Conservation (phyloP, 345 rosid species). For the Pistacia vera region DNA sequence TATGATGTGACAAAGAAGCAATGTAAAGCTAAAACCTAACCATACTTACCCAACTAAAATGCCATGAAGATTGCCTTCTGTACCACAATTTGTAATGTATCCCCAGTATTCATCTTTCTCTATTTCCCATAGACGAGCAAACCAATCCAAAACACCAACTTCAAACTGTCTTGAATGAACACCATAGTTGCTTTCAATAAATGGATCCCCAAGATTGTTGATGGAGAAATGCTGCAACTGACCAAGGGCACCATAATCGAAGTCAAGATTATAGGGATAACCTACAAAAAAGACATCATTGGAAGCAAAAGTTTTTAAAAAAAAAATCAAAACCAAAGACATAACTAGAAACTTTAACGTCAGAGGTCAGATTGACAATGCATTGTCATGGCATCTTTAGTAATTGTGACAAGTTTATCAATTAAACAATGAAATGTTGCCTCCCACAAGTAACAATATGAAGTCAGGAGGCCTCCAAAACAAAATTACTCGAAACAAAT, state of each 20-base stretch:
- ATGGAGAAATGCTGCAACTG: conserved; percentile 98
- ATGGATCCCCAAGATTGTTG: conserved; percentile 97
- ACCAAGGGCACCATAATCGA: conserved; percentile 90
- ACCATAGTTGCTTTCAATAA: conserved; percentile 96
- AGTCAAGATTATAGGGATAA: conserved; percentile 95
- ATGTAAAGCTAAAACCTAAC: conserved; percentile 1
- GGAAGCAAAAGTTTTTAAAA: not conserved
- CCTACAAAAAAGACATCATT: conserved; percentile 42
- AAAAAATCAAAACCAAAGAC: not conserved
- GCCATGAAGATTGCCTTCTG: conserved; percentile 99
- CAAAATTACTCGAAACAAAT: not conserved
- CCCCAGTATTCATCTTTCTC: conserved; percentile 97
- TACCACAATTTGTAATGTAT: conserved; percentile 95
- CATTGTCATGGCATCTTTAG: not conserved
- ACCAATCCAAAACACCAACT: conserved; percentile 99
- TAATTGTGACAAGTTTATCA: not conserved
- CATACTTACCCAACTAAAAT: conserved; percentile 81
- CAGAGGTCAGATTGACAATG: not conserved
- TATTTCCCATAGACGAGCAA: conserved; percentile 98
- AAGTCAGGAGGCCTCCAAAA: not conserved
- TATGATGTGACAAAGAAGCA: not conserved
- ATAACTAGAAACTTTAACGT: not conserved
- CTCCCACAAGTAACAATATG: not conserved
- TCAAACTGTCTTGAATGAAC: conserved; percentile 98
- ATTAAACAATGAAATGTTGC: not conserved